Evolutionary conservation across 2,329 filamentous ascomycete species (phyloP).

Genomic region (Microsporum ferrugineum): DNA sequence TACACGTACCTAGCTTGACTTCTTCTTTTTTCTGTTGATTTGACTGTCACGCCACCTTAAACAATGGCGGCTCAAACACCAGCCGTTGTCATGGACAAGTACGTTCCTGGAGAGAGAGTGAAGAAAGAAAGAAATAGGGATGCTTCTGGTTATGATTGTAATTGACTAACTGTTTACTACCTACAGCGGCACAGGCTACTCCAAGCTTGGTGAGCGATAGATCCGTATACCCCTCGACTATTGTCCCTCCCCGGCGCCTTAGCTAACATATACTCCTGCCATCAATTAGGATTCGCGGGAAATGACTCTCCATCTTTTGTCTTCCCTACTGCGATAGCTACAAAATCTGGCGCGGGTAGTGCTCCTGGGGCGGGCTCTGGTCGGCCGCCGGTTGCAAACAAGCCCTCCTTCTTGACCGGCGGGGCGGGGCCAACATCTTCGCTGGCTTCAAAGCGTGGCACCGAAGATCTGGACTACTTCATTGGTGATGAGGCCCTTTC

Average conservation of each 20-base stretch:
- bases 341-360: constrained; percentile 62
- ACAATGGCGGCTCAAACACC: constrained; percentile 94
- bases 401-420: constrained; percentile 88
- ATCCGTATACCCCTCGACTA: constrained; percentile 6
- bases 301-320: constrained; percentile 99
- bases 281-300: constrained; percentile 72
- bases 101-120: constrained; percentile 36
- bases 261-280: constrained; percentile 25
- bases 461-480: constrained; percentile 96
- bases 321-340: constrained; percentile 96
- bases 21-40: neutral
- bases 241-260: neutral
- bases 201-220: constrained; percentile 71
- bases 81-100: constrained; percentile 99
- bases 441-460: constrained; percentile 82
- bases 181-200: constrained; percentile 92
- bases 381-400: constrained; percentile 80
- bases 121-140: neutral
- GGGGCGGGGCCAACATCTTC: constrained; percentile 74
- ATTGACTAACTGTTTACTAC: constrained; percentile 30
- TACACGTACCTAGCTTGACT: neutral
- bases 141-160: constrained; percentile 14
- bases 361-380: constrained; percentile 70
- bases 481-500: constrained; percentile 92
- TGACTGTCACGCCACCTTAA: constrained; percentile 9